A percentile compares a stretch with the other conserved stretches of the same genome.
phyloP scores from a whole-genome alignment of 371 early-diverging fungal genomes.

The Phascolomyces articulosus region DNA sequence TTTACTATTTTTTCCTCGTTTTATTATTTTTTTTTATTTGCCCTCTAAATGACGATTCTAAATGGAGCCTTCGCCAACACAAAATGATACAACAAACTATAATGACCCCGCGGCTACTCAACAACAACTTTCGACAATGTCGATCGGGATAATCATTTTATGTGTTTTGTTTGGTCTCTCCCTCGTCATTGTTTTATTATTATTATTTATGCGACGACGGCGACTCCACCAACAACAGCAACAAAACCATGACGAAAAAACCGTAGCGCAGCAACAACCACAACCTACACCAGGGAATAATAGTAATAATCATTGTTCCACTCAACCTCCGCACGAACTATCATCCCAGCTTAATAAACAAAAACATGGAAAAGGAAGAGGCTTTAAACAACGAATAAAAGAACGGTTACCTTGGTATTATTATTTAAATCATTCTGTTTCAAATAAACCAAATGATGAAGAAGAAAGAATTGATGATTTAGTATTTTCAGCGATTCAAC shows the following conservation, averaged over 20 bases:
- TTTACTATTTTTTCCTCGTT: too few species aligned
- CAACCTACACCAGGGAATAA: not conserved
- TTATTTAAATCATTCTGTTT: not conserved
- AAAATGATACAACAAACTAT: not conserved
- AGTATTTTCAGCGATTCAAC: slow-evolving; percentile 15
- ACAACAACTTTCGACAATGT: slow-evolving; percentile 6
- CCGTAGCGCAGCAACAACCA: not conserved
- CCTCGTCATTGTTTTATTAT: not conserved
- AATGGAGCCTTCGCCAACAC: slow-evolving; percentile 3
- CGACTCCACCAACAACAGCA: not conserved
- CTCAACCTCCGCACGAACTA: too few species aligned
- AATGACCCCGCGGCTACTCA: not conserved
- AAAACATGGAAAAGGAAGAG: too few species aligned
- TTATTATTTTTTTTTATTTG: too few species aligned
- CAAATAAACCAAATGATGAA: not conserved
- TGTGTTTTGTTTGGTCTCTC: slow-evolving; percentile 8
- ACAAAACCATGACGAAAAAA: not conserved
- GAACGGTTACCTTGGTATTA: slow-evolving; percentile 10
- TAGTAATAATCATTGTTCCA: too few species aligned
- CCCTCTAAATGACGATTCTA: not conserved
- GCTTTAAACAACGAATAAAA: slow-evolving; percentile 5
- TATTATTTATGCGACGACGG: slow-evolving; percentile 3
- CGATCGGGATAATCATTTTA: slow-evolving; percentile 10
- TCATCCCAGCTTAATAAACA: too few species aligned
- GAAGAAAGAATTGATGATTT: slow-evolving; percentile 8